Percentiles rank a stretch among this genome's conserved stretches.
Evolutionary conservation across 2,329 filamentous ascomycete genomes (phyloP).

Genomic region (Seiridium cupressi): DNA sequence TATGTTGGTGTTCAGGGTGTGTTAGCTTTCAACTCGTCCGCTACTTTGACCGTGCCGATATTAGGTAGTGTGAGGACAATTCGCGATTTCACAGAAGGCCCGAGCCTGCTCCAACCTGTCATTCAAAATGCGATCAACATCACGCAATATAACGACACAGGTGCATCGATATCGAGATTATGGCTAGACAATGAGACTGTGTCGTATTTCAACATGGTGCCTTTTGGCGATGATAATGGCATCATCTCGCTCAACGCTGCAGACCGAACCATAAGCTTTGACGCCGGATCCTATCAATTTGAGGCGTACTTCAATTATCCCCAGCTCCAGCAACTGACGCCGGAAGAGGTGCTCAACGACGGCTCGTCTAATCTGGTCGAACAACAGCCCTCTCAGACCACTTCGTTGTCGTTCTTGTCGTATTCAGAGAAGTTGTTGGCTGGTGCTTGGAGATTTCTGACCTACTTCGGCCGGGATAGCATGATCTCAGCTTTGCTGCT

Average conservation of each 20-base stretch:
- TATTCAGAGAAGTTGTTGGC: conserved; percentile 63
- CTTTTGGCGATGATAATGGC: not conserved
- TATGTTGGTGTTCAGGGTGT: conserved; percentile 51
- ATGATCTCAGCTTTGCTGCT: conserved; percentile 61
- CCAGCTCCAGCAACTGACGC: conserved; percentile 53
- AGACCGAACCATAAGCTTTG: conserved; percentile 40
- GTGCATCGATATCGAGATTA: conserved; percentile 42
- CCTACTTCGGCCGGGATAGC: conserved; percentile 65
- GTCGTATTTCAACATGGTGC: conserved; percentile 47
- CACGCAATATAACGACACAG: conserved; percentile 35
- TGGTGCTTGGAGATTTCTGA: conserved; percentile 65
- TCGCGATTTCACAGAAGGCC: conserved; percentile 53
- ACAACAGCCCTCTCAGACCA: conserved; percentile 43
- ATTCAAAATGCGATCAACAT: conserved; percentile 55
- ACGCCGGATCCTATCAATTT: conserved; percentile 54
- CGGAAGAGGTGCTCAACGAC: conserved; percentile 46
- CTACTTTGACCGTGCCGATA: conserved; percentile 53
- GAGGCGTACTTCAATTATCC: conserved; percentile 61
- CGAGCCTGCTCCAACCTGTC: conserved; percentile 45
- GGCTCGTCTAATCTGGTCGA: conserved; percentile 33
- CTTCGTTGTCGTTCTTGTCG: conserved; percentile 60
- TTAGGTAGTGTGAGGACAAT: conserved; percentile 63
- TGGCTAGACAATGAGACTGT: conserved; percentile 65
- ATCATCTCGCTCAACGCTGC: conserved; percentile 32
- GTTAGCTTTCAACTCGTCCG: conserved; percentile 57